Evolutionary conservation across 805 yeast genomes (phyloP), one percentile per base, ranked within the genome.

Genomic region (Zygotorulaspora sp.): DNA sequence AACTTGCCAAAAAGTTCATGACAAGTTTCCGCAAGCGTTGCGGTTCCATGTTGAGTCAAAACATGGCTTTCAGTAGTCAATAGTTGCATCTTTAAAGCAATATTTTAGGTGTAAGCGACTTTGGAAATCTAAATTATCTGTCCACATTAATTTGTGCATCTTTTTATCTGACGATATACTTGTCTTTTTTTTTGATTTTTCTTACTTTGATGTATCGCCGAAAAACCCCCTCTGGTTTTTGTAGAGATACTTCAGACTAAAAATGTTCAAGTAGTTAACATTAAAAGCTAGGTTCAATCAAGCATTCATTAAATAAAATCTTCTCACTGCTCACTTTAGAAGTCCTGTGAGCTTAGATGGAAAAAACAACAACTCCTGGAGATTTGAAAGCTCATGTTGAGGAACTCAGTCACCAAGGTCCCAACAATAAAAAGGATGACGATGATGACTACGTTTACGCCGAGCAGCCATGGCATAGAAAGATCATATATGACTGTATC

Each of bases 401-500:
- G 9, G 14, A 14, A 14, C 4, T 14, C 3, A 14, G 17, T 26
- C 30, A 26, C 14, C 30, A n/a, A 4, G 8, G 15, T 17, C 10
- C 10, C 8, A 14, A 5, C 5, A 12, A 26, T n/a, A 23, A 23
- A 4, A 23, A 23, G 7, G 29, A 9, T 19, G 35, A n/a, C 4
- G 41, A 31, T 7, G 29, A 28, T 2, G 44, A 22, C 6, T 35
- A 35, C 15, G 31, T 21, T n/a, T 70, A 67, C 44, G 49, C 59
- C 22, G 73, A 62, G 32, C 68, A 74, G n/a, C 55, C 69, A 0
- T 19, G 53, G 11, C 46, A 58, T 32, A 55, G 72, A 22, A 67
- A 60, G 35, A 40, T 71, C 14, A 57, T 71, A 18, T 78, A 75
- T 49, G 83, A 78, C 58, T 41, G 74, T 22, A 65, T 75, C 11